Base-by-base conservation (phyloP, 495 filamentous ascomycete genomes). In the Mycothermus thermophilus region DNA sequence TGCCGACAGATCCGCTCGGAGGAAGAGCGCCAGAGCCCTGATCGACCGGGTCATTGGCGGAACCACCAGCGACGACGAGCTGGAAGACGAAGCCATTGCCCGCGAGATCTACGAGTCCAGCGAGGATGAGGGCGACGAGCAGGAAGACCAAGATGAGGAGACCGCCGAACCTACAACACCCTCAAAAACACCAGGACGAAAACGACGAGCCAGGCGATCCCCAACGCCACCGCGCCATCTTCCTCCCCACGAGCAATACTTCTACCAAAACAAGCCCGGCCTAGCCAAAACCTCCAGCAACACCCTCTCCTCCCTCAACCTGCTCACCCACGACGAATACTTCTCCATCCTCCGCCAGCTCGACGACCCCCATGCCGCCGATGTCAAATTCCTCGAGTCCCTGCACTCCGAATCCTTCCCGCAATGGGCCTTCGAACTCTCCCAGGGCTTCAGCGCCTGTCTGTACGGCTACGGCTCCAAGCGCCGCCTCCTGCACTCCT, bases 381-480 rank as follows among this genome's bases (percentile, higher is more conserved):
- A 86, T 33, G 71, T 79, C 43, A 59, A 72, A 12, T 77, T 79
- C 37, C 66, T 97, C 18, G 64, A 77, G 35, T 68, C 77, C 13
- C 61, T 93, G 15, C 87, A 96, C 52, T 66, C 71, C 27, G 72
- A 78, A 26, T 81, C 79, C 11, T 96, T 93, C 52, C 68, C 77
- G 9, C 90, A 96, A 52, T 97, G 90, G 90, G 57, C 66, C 11
- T 97, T 96, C 46, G 92, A 97, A 59, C 71, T 96, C 14, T 69
- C 74, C 22, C 75, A 94, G 51, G 78, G 77, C 27, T 96, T 94
- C 65, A 93, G 80, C 51, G 67, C 94, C 37, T 90, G 92, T 46
- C 58, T 95, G 3, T 94, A 88, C 51, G 90, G 90, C 19, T 95
- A 83, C 44, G 90, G 90, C 5, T 87, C 81, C 25, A 97, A 96